Conservation (phyloP, 768 basidiomycete species). For the Russula lepida region DNA sequence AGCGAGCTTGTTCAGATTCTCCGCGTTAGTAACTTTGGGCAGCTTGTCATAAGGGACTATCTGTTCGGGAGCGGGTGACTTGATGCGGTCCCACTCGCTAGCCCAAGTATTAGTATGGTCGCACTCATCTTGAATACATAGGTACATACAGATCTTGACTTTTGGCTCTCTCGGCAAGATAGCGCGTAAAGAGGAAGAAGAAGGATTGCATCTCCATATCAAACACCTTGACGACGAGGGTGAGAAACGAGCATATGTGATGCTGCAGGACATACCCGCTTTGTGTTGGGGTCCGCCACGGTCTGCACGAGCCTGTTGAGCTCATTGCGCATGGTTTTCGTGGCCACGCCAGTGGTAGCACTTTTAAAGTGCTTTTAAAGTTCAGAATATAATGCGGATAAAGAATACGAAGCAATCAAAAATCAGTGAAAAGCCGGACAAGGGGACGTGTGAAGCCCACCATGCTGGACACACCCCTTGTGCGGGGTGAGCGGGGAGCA, state of each 20-base stretch:
- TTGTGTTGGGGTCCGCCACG: constrained; percentile 45
- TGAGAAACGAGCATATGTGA: constrained; percentile 3
- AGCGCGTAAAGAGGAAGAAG: constrained; percentile 89
- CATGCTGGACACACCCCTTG: constrained; percentile 21
- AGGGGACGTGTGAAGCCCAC: constrained; percentile 1
- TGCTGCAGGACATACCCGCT: constrained; percentile 39
- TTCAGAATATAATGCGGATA: background rate
- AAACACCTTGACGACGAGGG: constrained; percentile 48
- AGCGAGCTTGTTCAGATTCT: constrained; percentile 83
- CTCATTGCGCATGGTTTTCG: constrained; percentile 60
- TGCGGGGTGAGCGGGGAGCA: constrained; percentile 14
- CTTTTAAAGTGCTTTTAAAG: constrained; percentile 28
- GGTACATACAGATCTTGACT: constrained; percentile 71
- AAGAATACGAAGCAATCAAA: background rate
- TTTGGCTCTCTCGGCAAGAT: constrained; percentile 82
- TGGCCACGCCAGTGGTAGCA: constrained; percentile 39
- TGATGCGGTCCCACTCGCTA: constrained; percentile 44
- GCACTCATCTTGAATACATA: background rate
- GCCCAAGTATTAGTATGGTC: background rate
- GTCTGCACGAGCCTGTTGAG: constrained; percentile 56
- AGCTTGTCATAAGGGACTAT: constrained; percentile 77
- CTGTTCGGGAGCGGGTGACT: constrained; percentile 77
- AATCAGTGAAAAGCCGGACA: background rate
- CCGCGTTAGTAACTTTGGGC: constrained; percentile 45
- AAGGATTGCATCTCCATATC: constrained; percentile 91